Percentiles rank a stretch among this genome's conserved stretches.
These are phyloP conservation scores for Alternaria arbusti DNA, from an alignment of 2,329 filamentous ascomycete species.

Conservation along the genomic window DNA sequence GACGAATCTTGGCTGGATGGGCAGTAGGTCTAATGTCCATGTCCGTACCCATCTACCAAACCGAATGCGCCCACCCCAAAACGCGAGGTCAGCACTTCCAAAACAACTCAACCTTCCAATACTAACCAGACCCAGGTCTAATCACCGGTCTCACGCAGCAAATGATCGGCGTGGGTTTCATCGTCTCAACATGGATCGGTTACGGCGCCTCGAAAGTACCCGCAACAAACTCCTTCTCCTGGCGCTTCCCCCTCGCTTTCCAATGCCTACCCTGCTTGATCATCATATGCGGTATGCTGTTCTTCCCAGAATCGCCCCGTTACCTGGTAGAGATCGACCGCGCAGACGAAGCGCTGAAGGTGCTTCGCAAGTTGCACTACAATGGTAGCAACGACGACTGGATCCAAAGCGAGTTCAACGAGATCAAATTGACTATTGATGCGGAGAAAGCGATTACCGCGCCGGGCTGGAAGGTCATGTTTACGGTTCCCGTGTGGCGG, in stretches of 20 bases:
- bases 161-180: slow-evolving; percentile 64
- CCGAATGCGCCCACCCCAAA: slow-evolving; percentile 65
- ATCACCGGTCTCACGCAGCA: slow-evolving; percentile 65
- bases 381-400: slow-evolving; percentile 63
- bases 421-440: slow-evolving; percentile 68
- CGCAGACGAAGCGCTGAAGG: slow-evolving; percentile 59
- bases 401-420: slow-evolving; percentile 64
- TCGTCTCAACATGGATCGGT: slow-evolving; percentile 61
- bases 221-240: slow-evolving; percentile 46
- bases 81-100: slow-evolving; percentile 55
- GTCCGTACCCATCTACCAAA: slow-evolving; percentile 68
- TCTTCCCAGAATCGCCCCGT: slow-evolving; percentile 49
- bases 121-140: slow-evolving; percentile 41
- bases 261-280: slow-evolving; percentile 55
- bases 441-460: slow-evolving; percentile 63
- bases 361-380: slow-evolving; percentile 59
- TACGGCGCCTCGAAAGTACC: slow-evolving; percentile 51
- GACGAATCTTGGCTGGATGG: slow-evolving; percentile 65
- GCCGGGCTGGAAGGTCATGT: slow-evolving; percentile 63
- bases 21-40: slow-evolving; percentile 66
- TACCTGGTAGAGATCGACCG: slow-evolving; percentile 57
- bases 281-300: slow-evolving; percentile 52
- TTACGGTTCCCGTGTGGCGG: slow-evolving; percentile 64
- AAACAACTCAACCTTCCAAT: not conserved
- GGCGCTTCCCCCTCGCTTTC: slow-evolving; percentile 55